These are phyloP conservation scores for Nitzschia palea DNA, from an alignment of 108 stramenopile genomes.

Conservation along the genomic window DNA sequence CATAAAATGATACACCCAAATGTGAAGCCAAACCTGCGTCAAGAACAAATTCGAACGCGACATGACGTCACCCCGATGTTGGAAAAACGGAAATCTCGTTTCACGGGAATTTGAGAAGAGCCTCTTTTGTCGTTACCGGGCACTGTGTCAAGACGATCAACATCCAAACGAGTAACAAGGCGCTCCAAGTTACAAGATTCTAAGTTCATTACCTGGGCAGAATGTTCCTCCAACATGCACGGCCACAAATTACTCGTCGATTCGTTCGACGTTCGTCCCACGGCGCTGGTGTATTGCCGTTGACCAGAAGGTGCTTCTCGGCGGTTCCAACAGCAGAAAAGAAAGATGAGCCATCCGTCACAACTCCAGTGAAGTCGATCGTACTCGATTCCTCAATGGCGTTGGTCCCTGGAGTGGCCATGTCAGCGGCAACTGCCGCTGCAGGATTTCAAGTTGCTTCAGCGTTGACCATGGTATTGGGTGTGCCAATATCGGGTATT, in stretches of 20 bases:
- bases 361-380: not conserved
- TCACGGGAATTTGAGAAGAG: too few relatives aligned
- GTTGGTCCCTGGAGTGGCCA: slow-evolving; percentile 40
- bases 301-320: not conserved
- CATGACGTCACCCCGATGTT: too few relatives aligned
- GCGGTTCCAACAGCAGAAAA: not conserved
- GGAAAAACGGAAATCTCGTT: too few relatives aligned
- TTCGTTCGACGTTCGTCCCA: not conserved
- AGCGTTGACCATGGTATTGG: slow-evolving; percentile 14
- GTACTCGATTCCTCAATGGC: not conserved
- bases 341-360: not conserved
- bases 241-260: not conserved
- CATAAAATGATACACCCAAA: too few relatives aligned
- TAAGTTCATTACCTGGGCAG: too few relatives aligned
- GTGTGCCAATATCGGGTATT: slow-evolving; percentile 56
- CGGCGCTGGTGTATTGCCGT: not conserved
- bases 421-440: slow-evolving; percentile 35
- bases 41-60: too few relatives aligned
- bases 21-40: too few relatives aligned
- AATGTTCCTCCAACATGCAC: not conserved
- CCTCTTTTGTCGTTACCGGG: too few relatives aligned
- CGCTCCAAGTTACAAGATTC: too few relatives aligned
- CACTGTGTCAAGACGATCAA: too few relatives aligned
- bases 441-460: slow-evolving; percentile 48
- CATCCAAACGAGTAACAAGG: too few relatives aligned